phyloP scores from a whole-genome alignment of 352 stramenopile genomes.

The Globisporangium parvum region DNA sequence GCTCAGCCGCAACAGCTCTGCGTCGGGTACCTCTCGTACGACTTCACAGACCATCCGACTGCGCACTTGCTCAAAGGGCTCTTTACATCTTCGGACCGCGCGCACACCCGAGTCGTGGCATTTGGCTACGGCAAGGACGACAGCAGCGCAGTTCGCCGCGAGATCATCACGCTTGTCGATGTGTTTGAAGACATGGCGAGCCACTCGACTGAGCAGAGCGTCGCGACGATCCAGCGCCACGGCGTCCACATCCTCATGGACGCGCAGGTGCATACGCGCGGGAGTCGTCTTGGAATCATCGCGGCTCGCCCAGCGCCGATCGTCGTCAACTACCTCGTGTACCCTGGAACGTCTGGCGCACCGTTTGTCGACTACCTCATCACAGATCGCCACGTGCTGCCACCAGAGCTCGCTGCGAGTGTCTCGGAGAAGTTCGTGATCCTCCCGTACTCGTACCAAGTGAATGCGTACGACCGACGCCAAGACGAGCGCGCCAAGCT shows the following conservation, averaged over 20 bases:
- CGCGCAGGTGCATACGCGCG: constrained; percentile 67
- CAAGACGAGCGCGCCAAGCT: constrained; percentile 14
- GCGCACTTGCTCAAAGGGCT: constrained; percentile 71
- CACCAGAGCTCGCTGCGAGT: constrained; percentile 25
- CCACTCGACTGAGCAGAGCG: constrained; percentile 33
- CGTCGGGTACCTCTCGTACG: constrained; percentile 76
- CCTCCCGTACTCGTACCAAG: constrained; percentile 71
- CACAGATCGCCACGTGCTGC: constrained; percentile 46
- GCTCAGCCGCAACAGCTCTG: constrained; percentile 20
- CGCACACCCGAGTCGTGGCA: constrained; percentile 22
- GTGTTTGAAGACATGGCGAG: constrained; percentile 46
- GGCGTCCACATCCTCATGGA: constrained; percentile 72
- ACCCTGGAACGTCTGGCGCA: constrained; percentile 67
- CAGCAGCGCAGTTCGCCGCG: constrained; percentile 27
- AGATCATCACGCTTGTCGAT: constrained; percentile 31
- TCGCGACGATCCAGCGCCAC: constrained; percentile 23
- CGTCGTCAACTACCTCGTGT: constrained; percentile 82
- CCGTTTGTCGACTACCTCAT: constrained; percentile 79
- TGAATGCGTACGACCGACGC: constrained; percentile 57
- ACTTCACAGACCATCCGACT: constrained; percentile 80
- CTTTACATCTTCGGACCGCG: constrained; percentile 37
- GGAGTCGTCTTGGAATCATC: constrained; percentile 44
- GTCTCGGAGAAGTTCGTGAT: constrained; percentile 76
- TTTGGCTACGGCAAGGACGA: constrained; percentile 70
- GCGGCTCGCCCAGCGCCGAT: constrained; percentile 46